Percentiles rank a stretch among this genome's conserved stretches.
Evolutionary conservation across 225 moss, liverwort and hornwort genomes (phyloP).

Genomic region (Polytrichum formosum): DNA sequence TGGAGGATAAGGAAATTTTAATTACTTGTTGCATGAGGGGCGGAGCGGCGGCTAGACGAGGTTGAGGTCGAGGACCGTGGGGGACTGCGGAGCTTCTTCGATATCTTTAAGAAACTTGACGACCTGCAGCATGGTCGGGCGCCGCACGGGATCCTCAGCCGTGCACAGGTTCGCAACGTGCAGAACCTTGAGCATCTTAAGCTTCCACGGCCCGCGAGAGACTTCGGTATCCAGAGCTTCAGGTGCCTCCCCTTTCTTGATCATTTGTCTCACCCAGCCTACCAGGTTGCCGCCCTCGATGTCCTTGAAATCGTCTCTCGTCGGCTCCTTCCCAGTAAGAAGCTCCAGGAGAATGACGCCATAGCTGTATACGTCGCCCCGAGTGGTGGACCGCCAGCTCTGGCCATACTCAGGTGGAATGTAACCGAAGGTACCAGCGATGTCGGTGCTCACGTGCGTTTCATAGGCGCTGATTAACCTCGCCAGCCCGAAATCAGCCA

Average conservation of each 20-base stretch:
- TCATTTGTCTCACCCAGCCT: slow-evolving; percentile 25
- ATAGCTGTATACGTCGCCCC: slow-evolving; percentile 38
- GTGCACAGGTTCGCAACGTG: slow-evolving; percentile 30
- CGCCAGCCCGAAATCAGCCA: slow-evolving; percentile 28
- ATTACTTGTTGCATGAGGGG: too few species aligned
- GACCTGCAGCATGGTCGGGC: slow-evolving; percentile 36
- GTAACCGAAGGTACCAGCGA: slow-evolving; percentile 33
- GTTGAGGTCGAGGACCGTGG: background rate
- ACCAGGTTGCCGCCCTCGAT: slow-evolving; percentile 30
- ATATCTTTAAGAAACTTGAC: slow-evolving; percentile 29
- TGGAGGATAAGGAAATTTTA: too few species aligned
- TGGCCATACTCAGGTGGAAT: slow-evolving; percentile 34
- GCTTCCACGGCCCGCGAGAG: slow-evolving; percentile 17
- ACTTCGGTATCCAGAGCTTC: slow-evolving; percentile 20
- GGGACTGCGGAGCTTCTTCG: slow-evolving; percentile 8
- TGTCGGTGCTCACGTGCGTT: slow-evolving; percentile 26
- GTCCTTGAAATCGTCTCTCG: slow-evolving; percentile 31
- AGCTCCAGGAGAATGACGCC: slow-evolving; percentile 33
- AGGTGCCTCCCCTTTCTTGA: slow-evolving; percentile 21
- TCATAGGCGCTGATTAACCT: slow-evolving; percentile 32
- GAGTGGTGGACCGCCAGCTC: slow-evolving; percentile 31
- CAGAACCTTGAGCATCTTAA: slow-evolving; percentile 28
- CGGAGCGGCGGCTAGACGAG: background rate
- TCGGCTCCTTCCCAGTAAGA: slow-evolving; percentile 31
- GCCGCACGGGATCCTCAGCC: slow-evolving; percentile 24